Evolutionary conservation across 2,329 filamentous ascomycete species (phyloP), one percentile per base, ranked within the genome.

Genomic region (Colletotrichum lindemuthianum): DNA sequence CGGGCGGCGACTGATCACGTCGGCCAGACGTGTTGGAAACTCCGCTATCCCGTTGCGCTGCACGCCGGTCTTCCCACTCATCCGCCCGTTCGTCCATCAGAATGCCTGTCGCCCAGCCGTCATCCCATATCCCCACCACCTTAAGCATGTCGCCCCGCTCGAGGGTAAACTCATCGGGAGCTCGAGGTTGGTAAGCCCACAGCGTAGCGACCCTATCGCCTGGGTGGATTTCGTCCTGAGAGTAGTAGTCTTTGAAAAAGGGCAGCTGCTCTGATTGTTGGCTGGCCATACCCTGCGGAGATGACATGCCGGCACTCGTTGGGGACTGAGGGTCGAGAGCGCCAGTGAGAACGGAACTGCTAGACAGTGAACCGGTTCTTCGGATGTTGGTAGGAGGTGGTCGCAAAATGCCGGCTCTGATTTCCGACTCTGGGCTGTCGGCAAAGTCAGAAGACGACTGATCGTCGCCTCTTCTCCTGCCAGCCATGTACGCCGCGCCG

Each of bases 211-310:
- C 95, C 64, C 91, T 90, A 72, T 98, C 94, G 60, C 92, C 91
- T 0, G 95, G 92, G 72, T 95, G 92, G 63, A 99, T 97, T 71
- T 98, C 94, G 72, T 98, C 96, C 71, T 95, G 90, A 2, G 95
- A 98, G 75, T 99, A 99, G 78, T 99, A 99, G 77, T 99, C 96
- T 75, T 97, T 97, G 87, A 99, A 99, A 74, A 93, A 97, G 4
- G 92, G 90, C 58, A 99, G 81, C 76, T 98, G 96, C 78, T 99
- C 96, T 1, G 95, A 98, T 75, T 97, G 93, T 65, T 95, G 93
- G 71, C 93, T 97, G 32, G 89, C 87, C 66, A 95, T 79, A 33
- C 90, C 93, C 71, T 91, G 91, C 0, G 93, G 93, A 4, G 94
- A 97, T 3, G 94, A 97, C 77, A 92, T 90, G 49, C 84, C 88